Evolutionary conservation across 805 yeast species (phyloP), one percentile per base, ranked within the genome.

Genomic region (Candida koratica): DNA sequence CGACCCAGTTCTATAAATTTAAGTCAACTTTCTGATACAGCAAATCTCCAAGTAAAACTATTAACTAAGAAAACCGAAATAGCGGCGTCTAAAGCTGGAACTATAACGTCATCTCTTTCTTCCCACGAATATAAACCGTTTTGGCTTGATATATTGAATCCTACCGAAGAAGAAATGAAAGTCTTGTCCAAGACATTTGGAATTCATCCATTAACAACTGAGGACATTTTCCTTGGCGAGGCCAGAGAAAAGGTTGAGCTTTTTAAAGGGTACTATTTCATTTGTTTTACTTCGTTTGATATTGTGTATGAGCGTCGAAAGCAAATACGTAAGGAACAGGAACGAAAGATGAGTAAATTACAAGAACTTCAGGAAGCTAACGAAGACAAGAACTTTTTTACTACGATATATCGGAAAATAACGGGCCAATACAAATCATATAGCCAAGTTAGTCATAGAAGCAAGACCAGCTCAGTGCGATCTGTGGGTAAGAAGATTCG

Each of bases 161-260:
- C 98, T 8, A 84, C 95, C 0, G 97, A 93, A 52, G 97, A 88
- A 47, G 98, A 90, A 58, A 86, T 93, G 95, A 88, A 90, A 51
- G 93, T 83, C 0, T 49, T 90, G 10, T 77, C 94, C 17, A 87
- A 87, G 51, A 79, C 97, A 0, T 90, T 90, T 62, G 95, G 95
- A 1, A 86, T 90, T 38, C 98, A 90, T 59, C 98, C 98, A 0
- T 72, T 90, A 49, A 90, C 98, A 0, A 85, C 97, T 0, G 98
- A 90, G 55, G 98, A 90, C 61, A 89, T 90, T 32, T 83, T 84
- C 42, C 61, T 89, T 19, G 96, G 96, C 2, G 98, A 90, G 55
- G 84, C 95, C 1, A 76, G 97, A 46, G 98, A 90, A 57, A 90
- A 90, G 54, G 96, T 90, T 14, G 98, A 90, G 60, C 60, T 93